Conservation (phyloP, 805 yeast genomes). For the Lipomyces japonicus region DNA sequence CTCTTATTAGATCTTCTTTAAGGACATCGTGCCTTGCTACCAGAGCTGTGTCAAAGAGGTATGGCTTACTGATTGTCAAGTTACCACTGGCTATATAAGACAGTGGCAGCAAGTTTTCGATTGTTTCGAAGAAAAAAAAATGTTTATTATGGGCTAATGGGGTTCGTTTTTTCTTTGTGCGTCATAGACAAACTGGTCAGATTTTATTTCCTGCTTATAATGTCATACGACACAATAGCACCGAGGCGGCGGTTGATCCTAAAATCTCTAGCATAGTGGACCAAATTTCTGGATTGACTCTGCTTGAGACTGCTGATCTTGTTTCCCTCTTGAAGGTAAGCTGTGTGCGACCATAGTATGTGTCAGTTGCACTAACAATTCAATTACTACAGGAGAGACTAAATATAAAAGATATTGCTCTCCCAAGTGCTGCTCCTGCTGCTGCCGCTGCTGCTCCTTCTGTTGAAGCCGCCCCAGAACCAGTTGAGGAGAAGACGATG, state of each 20-base stretch:
- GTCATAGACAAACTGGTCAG: too few species aligned
- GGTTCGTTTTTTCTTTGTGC: too few species aligned
- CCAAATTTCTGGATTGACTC: slow-evolving; percentile 83
- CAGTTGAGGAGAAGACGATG: slow-evolving; percentile 82
- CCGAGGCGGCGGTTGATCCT: slow-evolving; percentile 52
- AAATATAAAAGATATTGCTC: slow-evolving; percentile 89
- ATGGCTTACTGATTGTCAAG: neutral
- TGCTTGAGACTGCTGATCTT: slow-evolving; percentile 86
- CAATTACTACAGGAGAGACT: slow-evolving; percentile 48
- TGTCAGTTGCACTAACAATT: neutral
- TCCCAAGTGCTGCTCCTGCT: slow-evolving; percentile 57
- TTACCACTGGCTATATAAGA: too few species aligned
- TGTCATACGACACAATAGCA: slow-evolving; percentile 1
- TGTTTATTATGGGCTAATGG: too few species aligned
- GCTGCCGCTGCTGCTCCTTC: slow-evolving; percentile 65
- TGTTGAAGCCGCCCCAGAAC: slow-evolving; percentile 68
- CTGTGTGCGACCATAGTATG: slow-evolving; percentile 36
- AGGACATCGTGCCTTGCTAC: slow-evolving; percentile 14
- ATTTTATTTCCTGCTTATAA: neutral
- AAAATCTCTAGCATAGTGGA: slow-evolving; percentile 85
- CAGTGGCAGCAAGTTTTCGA: too few species aligned
- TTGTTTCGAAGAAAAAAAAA: too few species aligned
- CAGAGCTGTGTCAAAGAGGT: slow-evolving; percentile 14
- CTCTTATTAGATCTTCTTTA: slow-evolving; percentile 6
- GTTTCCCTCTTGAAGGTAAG: slow-evolving; percentile 50